Evolutionary conservation across 2,329 filamentous ascomycete species (phyloP).

Genomic region (Epichloe uncinata): DNA sequence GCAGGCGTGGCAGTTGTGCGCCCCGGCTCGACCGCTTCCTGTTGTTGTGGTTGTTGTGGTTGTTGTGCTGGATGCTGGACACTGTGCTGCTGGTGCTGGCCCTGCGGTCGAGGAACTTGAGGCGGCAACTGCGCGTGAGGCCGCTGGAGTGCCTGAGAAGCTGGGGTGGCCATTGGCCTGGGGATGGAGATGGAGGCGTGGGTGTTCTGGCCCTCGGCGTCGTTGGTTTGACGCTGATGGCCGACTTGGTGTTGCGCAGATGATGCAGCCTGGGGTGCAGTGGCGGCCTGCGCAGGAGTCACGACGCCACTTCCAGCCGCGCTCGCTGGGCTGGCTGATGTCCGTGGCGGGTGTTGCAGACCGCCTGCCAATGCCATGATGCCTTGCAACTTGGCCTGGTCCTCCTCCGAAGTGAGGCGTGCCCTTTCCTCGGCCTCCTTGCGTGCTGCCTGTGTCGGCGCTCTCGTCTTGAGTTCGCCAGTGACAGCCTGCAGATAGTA

Average conservation of each 20-base stretch:
- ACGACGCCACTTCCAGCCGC: constrained; percentile 18
- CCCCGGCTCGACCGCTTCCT: constrained; percentile 8
- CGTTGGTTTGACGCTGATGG: neutral
- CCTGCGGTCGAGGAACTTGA: constrained; percentile 7
- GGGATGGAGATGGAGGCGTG: neutral
- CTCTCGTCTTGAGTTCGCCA: constrained; percentile 75
- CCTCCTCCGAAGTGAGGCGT: constrained; percentile 43
- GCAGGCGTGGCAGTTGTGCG: neutral
- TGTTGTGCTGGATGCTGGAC: constrained; percentile 4
- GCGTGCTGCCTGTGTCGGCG: constrained; percentile 58
- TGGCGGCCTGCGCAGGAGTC: constrained; percentile 21
- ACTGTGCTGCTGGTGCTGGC: constrained; percentile 10
- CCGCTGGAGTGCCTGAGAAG: constrained; percentile 15
- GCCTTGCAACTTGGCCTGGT: constrained; percentile 46
- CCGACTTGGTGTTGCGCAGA: constrained; percentile 4
- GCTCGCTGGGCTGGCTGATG: constrained; percentile 12
- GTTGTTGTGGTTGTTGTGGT: constrained; percentile 8
- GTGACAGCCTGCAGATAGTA: constrained; percentile 80
- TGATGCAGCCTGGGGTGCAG: constrained; percentile 12
- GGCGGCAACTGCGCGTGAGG: constrained; percentile 17
- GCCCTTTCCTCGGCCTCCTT: constrained; percentile 55
- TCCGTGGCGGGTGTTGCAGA: constrained; percentile 29
- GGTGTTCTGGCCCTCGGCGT: neutral
- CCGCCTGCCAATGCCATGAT: constrained; percentile 42
- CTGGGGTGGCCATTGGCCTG: constrained; percentile 7